Percentiles rank a stretch among this genome's conserved stretches.
These are phyloP conservation scores for Eleusine coracana DNA, from an alignment of 176 grass and related monocot genomes.

Conservation along the genomic window DNA sequence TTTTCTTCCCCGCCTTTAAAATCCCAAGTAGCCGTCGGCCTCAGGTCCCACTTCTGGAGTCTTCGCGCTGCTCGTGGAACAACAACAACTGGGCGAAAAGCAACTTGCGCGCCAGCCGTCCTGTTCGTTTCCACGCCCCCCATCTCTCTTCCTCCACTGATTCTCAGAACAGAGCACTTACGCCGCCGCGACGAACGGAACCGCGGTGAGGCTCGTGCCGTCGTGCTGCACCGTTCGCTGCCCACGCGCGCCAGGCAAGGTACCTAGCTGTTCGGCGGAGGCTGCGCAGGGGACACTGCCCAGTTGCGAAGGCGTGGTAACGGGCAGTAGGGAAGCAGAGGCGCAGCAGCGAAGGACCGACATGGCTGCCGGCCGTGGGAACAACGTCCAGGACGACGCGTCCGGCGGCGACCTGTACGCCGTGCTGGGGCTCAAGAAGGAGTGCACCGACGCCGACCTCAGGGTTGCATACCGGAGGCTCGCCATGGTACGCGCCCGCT, in stretches of 20 bases:
- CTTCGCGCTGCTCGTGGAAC: conserved; percentile 21
- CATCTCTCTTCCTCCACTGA: no score
- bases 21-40: not conserved
- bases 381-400: not conserved
- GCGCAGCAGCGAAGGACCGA: not conserved
- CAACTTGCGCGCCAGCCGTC: not conserved
- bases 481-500: conserved; percentile 51
- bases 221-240: no score
- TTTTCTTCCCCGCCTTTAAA: not conserved
- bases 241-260: no score
- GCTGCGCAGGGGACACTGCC: no score
- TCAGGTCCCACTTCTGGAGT: conserved; percentile 36
- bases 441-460: conserved; percentile 79
- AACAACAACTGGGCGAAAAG: not conserved
- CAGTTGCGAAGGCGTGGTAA: no score
- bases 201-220: no score
- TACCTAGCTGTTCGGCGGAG: no score
- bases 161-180: not conserved
- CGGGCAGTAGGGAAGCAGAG: not conserved
- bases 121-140: no score
- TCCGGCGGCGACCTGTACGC: conserved; percentile 61
- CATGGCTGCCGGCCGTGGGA: conserved; percentile 17
- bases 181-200: not conserved
- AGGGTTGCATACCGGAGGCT: conserved; percentile 70
- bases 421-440: conserved; percentile 70